phyloP scores from a whole-genome alignment of 345 rosid species.

The Acer campestre region DNA sequence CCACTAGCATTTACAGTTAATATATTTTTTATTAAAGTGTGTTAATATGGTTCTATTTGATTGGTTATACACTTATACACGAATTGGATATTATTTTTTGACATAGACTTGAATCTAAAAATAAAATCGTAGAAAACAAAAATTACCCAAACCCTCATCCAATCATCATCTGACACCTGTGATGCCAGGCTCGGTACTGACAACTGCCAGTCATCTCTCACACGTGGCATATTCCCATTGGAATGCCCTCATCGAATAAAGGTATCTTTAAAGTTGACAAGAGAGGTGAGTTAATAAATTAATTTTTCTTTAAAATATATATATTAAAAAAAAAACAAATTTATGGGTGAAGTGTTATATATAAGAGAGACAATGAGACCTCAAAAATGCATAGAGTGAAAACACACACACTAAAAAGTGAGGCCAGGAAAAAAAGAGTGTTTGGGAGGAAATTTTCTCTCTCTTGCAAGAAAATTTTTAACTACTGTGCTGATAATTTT shows the following conservation, averaged over 20 bases:
- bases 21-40: too few species aligned
- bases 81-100: too few species aligned
- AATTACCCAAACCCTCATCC: not conserved
- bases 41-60: too few species aligned
- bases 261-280: slow-evolving; percentile 30
- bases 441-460: not conserved
- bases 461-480: not conserved
- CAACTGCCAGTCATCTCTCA: slow-evolving; percentile 16
- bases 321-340: not conserved
- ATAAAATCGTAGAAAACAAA: not conserved
- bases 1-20: too few species aligned
- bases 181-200: not conserved
- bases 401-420: slow-evolving; percentile 27
- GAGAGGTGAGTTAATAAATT: not conserved
- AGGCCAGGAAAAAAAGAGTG: slow-evolving; percentile 12
- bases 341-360: slow-evolving; percentile 34
- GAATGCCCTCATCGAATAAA: slow-evolving; percentile 15
- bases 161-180: slow-evolving; percentile 16
- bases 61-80: too few species aligned
- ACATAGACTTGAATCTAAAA: too few species aligned
- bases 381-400: slow-evolving; percentile 36
- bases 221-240: slow-evolving; percentile 23
- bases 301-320: not conserved
- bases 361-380: slow-evolving; percentile 31
- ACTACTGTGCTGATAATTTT: slow-evolving; percentile 19